These are phyloP conservation scores for Trametes cubensis DNA, from an alignment of 768 basidiomycete genomes.

Conservation along the genomic window DNA sequence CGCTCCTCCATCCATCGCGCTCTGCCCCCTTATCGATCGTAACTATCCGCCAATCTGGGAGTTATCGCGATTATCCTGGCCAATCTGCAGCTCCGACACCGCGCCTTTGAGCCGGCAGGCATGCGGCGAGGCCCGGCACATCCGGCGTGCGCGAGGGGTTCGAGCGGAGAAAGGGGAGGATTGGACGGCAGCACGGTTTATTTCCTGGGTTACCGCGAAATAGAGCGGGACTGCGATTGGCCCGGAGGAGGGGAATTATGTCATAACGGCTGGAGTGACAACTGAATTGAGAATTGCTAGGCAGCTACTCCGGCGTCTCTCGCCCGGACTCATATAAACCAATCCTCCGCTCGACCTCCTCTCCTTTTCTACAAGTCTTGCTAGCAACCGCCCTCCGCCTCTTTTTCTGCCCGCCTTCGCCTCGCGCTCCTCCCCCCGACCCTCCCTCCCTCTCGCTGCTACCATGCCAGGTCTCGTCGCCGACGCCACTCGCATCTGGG, in stretches of 20 bases:
- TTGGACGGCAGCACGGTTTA: background rate
- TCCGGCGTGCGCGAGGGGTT: constrained; percentile 1
- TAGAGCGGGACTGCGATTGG: background rate
- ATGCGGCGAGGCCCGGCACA: constrained; percentile 2
- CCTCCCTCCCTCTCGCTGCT: constrained; percentile 3
- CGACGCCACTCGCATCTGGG: constrained; percentile 73
- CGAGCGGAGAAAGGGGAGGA: constrained; percentile 8
- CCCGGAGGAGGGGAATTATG: constrained; percentile 11
- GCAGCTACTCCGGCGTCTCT: constrained; percentile 16
- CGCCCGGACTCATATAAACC: constrained; percentile 23
- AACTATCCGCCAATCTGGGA: constrained; percentile 16
- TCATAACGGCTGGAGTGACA: constrained; percentile 5
- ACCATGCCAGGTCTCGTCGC: constrained; percentile 52
- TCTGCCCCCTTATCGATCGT: constrained; percentile 20
- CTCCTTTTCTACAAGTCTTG: constrained; percentile 13
- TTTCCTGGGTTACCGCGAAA: background rate
- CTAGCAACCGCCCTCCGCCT: constrained; percentile 12
- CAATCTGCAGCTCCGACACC: constrained; percentile 12
- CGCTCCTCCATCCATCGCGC: too few species aligned
- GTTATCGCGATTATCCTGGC: constrained; percentile 18
- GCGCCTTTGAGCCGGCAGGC: background rate
- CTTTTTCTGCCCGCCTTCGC: background rate
- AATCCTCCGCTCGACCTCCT: constrained; percentile 11
- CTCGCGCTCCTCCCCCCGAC: background rate
- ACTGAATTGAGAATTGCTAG: constrained; percentile 17